Percentiles rank a stretch among this genome's conserved stretches.
phyloP scores from a whole-genome alignment of 441 rosid species.

The Syzygium malaccense region DNA sequence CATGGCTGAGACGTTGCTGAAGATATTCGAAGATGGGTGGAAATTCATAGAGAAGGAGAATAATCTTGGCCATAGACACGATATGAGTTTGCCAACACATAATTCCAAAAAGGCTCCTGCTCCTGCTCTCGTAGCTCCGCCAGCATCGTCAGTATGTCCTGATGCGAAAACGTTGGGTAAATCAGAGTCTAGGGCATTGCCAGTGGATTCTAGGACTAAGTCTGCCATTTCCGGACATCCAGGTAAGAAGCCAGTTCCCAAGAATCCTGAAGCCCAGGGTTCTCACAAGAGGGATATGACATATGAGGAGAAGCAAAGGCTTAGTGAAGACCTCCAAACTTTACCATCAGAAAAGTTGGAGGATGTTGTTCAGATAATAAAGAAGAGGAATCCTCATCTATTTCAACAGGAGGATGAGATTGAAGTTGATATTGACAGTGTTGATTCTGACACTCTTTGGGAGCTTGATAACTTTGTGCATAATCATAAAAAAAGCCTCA shows the following conservation, averaged over 20 bases:
- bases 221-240: constrained; percentile 61
- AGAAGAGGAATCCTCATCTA: constrained; percentile 79
- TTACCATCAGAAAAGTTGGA: constrained; percentile 92
- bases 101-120: constrained; percentile 56
- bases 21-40: constrained; percentile 88
- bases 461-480: constrained; percentile 94
- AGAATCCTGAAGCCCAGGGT: constrained; percentile 95
- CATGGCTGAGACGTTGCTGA: constrained; percentile 72
- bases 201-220: constrained; percentile 34
- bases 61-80: constrained; percentile 51
- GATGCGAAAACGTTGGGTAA: constrained; percentile 70
- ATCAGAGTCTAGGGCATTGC: constrained; percentile 53
- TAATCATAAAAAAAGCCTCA: constrained; percentile 82
- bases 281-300: constrained; percentile 98
- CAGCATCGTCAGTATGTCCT: constrained; percentile 8
- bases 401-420: constrained; percentile 84
- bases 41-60: constrained; percentile 66
- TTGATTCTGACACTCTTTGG: constrained; percentile 97
- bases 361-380: constrained; percentile 82
- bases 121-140: constrained; percentile 31
- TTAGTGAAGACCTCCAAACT: constrained; percentile 80
- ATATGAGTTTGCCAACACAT: constrained; percentile 43
- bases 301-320: constrained; percentile 97
- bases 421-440: constrained; percentile 97
- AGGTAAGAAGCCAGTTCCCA: constrained; percentile 69